Percentiles rank a stretch among this genome's conserved stretches.
Conservation (phyloP, 495 filamentous ascomycete species). For the Mycothermus thermophilus region DNA sequence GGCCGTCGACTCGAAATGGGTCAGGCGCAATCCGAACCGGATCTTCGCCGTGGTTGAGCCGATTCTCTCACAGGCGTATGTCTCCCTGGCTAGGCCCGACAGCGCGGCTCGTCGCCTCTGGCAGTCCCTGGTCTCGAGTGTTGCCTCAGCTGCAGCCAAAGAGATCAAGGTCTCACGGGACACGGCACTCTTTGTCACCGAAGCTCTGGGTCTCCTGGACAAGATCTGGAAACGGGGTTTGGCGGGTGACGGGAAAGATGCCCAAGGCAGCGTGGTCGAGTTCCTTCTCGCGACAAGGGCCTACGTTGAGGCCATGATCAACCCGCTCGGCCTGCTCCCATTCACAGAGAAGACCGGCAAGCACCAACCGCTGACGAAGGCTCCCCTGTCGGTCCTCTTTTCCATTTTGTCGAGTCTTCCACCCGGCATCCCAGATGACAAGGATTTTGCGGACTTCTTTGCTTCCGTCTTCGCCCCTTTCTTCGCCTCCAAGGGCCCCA, state of each 20-base stretch:
- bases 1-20: slow-evolving; percentile 69
- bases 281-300: slow-evolving; percentile 50
- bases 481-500: slow-evolving; percentile 27
- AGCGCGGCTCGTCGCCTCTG: slow-evolving; percentile 47
- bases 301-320: slow-evolving; percentile 47
- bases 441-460: slow-evolving; percentile 28
- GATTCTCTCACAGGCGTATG: slow-evolving; percentile 44
- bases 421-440: slow-evolving; percentile 28
- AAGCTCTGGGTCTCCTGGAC: slow-evolving; percentile 51
- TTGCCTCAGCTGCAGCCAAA: slow-evolving; percentile 68
- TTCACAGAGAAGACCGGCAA: slow-evolving; percentile 61
- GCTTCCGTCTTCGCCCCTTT: slow-evolving; percentile 32
- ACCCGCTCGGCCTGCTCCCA: slow-evolving; percentile 52
- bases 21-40: slow-evolving; percentile 50
- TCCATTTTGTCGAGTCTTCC: slow-evolving; percentile 31
- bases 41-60: slow-evolving; percentile 53
- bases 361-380: slow-evolving; percentile 20
- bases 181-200: slow-evolving; percentile 61
- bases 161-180: slow-evolving; percentile 83
- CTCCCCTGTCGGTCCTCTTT: slow-evolving; percentile 38
- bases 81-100: slow-evolving; percentile 31
- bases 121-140: slow-evolving; percentile 49
- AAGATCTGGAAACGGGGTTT: slow-evolving; percentile 45
- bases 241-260: slow-evolving; percentile 7
- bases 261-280: slow-evolving; percentile 12